phyloP scores from a whole-genome alignment of 331 rosid species.

The Cucumis variabilis region DNA sequence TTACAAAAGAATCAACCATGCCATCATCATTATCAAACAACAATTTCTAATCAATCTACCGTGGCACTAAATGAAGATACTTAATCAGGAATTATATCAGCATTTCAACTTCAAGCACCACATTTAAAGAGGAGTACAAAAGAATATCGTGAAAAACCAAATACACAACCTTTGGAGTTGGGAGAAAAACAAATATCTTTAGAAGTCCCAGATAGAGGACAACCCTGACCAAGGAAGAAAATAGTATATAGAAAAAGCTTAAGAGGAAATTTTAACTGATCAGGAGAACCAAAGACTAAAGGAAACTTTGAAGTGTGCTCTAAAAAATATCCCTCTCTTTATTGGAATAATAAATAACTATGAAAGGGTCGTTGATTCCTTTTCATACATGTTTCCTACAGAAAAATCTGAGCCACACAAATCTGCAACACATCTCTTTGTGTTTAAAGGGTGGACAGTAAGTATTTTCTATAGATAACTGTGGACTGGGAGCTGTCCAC shows the following conservation, averaged over 20 bases:
- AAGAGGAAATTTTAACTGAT: neutral
- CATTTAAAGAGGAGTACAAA: neutral
- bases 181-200: neutral
- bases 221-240: neutral
- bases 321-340: neutral
- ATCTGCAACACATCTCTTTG: neutral
- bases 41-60: neutral
- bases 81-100: neutral
- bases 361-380: neutral
- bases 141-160: neutral
- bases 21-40: conserved; percentile 5
- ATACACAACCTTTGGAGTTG: neutral
- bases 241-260: neutral
- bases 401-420: neutral
- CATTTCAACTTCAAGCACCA: neutral
- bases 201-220: neutral
- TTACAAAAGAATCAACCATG: neutral
- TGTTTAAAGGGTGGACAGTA: neutral
- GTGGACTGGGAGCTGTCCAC: neutral
- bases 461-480: neutral
- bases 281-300: neutral
- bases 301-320: neutral
- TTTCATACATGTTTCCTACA: neutral
- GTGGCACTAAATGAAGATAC: neutral
- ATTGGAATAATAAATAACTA: neutral